phyloP scores from a whole-genome alignment of 2,329 filamentous ascomycete species.

The Blastomyces silverae region DNA sequence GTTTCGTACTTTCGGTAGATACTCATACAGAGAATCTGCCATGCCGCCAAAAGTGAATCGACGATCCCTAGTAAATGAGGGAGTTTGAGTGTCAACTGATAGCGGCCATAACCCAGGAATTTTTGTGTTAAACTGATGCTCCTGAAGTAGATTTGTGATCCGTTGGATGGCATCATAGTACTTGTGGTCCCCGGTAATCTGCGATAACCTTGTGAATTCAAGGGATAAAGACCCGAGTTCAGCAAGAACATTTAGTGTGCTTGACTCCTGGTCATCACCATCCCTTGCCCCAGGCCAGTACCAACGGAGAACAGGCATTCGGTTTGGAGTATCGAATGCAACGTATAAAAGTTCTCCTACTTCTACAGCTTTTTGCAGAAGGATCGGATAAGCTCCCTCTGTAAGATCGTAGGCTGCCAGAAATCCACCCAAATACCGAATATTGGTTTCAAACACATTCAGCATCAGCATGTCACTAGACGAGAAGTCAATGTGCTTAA shows the following conservation, averaged over 20 bases:
- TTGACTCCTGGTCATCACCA: conserved; percentile 26
- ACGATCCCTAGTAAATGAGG: conserved; percentile 25
- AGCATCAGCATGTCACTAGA: conserved; percentile 27
- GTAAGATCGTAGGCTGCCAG: conserved; percentile 50
- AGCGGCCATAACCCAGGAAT: conserved; percentile 39
- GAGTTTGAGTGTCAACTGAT: conserved; percentile 28
- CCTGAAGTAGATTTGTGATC: conserved; percentile 32
- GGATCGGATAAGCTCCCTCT: conserved; percentile 34
- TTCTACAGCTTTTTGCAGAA: conserved; percentile 49
- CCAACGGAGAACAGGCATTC: conserved; percentile 24
- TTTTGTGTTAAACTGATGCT: conserved; percentile 31
- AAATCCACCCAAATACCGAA: conserved; percentile 50
- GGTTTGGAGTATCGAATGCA: conserved; percentile 32
- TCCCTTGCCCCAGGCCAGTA: conserved; percentile 25
- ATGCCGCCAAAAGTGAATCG: conserved; percentile 51
- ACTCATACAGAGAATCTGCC: conserved; percentile 54
- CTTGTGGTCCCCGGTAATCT: conserved; percentile 34
- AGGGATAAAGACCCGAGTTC: conserved; percentile 38
- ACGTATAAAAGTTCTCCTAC: conserved; percentile 50
- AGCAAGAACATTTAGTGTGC: conserved; percentile 26
- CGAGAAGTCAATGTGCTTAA: conserved; percentile 51
- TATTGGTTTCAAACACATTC: conserved; percentile 48
- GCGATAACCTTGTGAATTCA: conserved; percentile 39
- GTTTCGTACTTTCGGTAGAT: conserved; percentile 53
- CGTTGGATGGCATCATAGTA: conserved; percentile 37